Base-by-base conservation (phyloP, 768 basidiomycete species). In the Suillus lakei region DNA sequence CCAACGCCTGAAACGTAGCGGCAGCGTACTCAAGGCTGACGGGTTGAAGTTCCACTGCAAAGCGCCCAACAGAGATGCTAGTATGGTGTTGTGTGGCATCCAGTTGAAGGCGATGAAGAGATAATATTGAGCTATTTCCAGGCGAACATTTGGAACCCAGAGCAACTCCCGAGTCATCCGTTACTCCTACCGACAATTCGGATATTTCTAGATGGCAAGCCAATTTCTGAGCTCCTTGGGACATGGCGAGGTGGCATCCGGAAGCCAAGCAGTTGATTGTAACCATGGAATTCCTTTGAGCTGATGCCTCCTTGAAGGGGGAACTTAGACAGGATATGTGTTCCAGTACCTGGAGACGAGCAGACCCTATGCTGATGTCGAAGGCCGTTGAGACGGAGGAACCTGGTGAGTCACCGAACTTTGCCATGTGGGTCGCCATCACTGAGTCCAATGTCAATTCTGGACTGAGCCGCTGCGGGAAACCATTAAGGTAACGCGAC, bases 331-430 rank as follows among this genome's bases (percentile, higher is more conserved):
- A 34, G 28, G 26, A 39, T 46, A 86, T 73, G 62, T 84, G 84
- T 51, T 88, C 89, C 44, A 86, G 66, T 23, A 84, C 68, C 63
- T 77, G 80, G n/a, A 86, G 53, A 43, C 72, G 78, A 10, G 80
- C 66, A 5, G 76, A 78, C 13, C 82, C 77, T 21, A 89, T 48
- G 7, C 72, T 69, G 34, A 84, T 63, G 62, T 88, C 84, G 36
- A 89, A 70, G 38, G 79, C 66, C 5, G 74, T 72, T 34, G 67
- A 70, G 5, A 70, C 60, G 18, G 41, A 63, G 18, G 67, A 15
- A 28, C 55, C 51, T 63, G 70, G 62, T 53, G 67, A 36, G 69
- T 76, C 73, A 59, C 76, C 69, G 50, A 80, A 76, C 56, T 56
- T 70, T 63, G 73, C 70, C 38, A 85, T 70, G 68, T 83, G 79